Evolutionary conservation across 2,329 filamentous ascomycete genomes (phyloP), one percentile per base, ranked within the genome.

Genomic region (Teratosphaeria gauchensis): DNA sequence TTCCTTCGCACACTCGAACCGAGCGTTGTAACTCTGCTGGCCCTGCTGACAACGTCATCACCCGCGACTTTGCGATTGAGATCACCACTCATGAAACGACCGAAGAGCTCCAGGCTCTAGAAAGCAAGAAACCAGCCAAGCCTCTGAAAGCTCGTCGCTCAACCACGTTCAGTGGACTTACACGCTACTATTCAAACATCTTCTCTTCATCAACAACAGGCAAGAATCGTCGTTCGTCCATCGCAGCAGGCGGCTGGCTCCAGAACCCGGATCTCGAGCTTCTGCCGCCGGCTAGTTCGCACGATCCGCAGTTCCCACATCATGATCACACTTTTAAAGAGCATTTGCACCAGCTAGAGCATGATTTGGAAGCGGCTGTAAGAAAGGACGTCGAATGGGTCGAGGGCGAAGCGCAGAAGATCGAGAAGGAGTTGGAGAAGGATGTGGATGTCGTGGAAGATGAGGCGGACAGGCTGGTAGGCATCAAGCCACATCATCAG

Each of bases 181-280:
- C 75, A 31, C 74, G 73, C 52, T 77, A 78, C 57, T 80, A 79
- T 60, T 68, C 71, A 2, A 74, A 70, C 21, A 66, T 79, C 6
- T 76, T 79, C 64, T 71, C 77, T 64, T 64, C 68, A 64, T 31
- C 74, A 69, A 62, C 69, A 67, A 55, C 75, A 60, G 76, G 75
- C 2, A 70, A 73, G 56, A 77, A 77, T 30, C 75, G 78, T 60
- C 72, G 78, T 2, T 76, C 73, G 46, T 76, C 73, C 0, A 69
- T 78, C 14, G 67, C 74, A 0, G 69, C 72, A 14, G 72, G 74
- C 16, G 77, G 77, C 1, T 71, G 68, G n/a, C 64, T 80, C 3
- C 71, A 74, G 35, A 72, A 76, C 59, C 78, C 78, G 0, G 78
- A 80, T 57, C 66, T 80, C 55, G 78, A 80, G 62, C 68, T 80